These are phyloP conservation scores for Straminergon stramineum DNA, from an alignment of 225 moss, liverwort and hornwort species.

Conservation along the genomic window DNA sequence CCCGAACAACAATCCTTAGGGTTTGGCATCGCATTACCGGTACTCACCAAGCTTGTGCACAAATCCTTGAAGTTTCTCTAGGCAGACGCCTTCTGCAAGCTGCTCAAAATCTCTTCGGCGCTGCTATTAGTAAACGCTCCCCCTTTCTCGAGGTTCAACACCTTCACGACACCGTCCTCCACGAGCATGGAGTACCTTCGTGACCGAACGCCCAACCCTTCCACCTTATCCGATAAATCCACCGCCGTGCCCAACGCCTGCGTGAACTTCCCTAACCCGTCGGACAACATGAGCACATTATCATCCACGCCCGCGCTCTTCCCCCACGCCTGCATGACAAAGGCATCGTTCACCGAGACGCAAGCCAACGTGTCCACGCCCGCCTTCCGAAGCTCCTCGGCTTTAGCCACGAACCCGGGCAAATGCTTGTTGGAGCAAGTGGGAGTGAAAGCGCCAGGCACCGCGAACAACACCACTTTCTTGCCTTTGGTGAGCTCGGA, in stretches of 20 bases:
- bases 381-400: conserved; percentile 70
- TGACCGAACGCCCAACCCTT: conserved; percentile 64
- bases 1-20: neutral
- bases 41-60: conserved; percentile 2
- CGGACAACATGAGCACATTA: conserved; percentile 69
- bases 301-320: conserved; percentile 66
- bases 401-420: conserved; percentile 72
- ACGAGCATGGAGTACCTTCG: conserved; percentile 72
- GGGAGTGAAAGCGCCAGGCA: conserved; percentile 86
- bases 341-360: conserved; percentile 84
- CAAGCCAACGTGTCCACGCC: conserved; percentile 77
- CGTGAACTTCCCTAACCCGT: conserved; percentile 64
- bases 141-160: conserved; percentile 80
- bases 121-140: conserved; percentile 82
- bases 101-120: conserved; percentile 75
- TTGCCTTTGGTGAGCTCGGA: conserved; percentile 78
- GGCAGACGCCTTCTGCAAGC: conserved; percentile 39
- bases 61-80: neutral
- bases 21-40: neutral
- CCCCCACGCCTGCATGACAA: conserved; percentile 92
- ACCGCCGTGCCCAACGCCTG: conserved; percentile 64
- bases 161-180: conserved; percentile 75
- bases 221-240: conserved; percentile 79
- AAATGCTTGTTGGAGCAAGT: conserved; percentile 82
- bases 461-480: conserved; percentile 75